A percentile compares a stretch with the other conserved stretches of the same genome.
These are phyloP conservation scores for Rhizopogon sp. DNA, from an alignment of 768 basidiomycete genomes.

Conservation along the genomic window DNA sequence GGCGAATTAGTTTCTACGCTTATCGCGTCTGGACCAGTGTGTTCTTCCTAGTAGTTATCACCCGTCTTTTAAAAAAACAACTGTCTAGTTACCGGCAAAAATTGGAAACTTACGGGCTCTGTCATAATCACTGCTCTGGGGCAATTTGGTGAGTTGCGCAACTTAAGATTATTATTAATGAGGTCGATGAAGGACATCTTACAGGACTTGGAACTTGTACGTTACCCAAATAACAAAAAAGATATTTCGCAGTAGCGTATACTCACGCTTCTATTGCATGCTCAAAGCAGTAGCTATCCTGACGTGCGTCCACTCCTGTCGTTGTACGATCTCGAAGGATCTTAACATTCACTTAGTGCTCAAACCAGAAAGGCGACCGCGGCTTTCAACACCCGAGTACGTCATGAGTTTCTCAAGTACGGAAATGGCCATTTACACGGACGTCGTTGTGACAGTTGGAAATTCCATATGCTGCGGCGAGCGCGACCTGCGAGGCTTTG, in stretches of 20 bases:
- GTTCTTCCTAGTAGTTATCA: not conserved
- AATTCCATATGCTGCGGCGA: conserved; percentile 20
- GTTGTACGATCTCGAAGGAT: not conserved
- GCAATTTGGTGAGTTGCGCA: not conserved
- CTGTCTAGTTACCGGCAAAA: not conserved
- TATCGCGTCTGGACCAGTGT: not conserved
- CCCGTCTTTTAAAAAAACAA: not conserved
- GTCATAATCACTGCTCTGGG: not conserved
- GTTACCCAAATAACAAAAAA: not conserved
- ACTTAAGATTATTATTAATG: not conserved
- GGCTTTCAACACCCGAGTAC: not conserved
- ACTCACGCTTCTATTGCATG: not conserved
- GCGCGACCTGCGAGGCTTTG: conserved; percentile 9
- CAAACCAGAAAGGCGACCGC: not conserved
- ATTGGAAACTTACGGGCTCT: not conserved
- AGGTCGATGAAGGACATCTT: not conserved
- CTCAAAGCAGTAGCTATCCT: not conserved
- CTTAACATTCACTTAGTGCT: not conserved
- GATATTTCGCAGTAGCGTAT: not conserved
- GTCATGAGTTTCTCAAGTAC: not conserved
- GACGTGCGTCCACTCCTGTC: not conserved
- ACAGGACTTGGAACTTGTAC: not conserved
- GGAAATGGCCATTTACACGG: not conserved
- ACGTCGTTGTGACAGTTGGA: not conserved
- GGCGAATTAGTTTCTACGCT: not conserved